A percentile compares a stretch with the other conserved stretches of the same genome.
Conservation (phyloP, 2,329 filamentous ascomycete genomes). For the Microthyrium microscopicum region DNA sequence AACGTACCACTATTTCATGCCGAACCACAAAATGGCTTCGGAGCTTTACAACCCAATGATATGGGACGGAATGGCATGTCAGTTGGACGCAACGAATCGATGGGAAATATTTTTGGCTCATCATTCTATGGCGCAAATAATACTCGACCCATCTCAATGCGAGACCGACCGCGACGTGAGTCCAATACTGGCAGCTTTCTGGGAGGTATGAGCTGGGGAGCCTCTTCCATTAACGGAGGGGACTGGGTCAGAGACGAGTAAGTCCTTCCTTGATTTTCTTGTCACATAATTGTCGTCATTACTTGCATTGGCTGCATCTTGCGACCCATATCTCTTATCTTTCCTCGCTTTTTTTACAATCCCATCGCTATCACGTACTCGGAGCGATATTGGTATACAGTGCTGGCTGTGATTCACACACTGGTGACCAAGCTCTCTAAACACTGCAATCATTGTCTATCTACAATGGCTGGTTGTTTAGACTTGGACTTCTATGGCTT, state of each 20-base stretch:
- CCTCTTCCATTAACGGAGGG: conserved; percentile 82
- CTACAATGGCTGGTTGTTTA: too few species aligned
- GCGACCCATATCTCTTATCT: too few species aligned
- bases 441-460: too few species aligned
- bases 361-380: too few species aligned
- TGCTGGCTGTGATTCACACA: too few species aligned
- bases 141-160: conserved; percentile 44
- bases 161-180: conserved; percentile 38
- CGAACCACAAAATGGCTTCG: conserved; percentile 28
- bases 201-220: conserved; percentile 91
- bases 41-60: conserved; percentile 17
- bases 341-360: too few species aligned
- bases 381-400: too few species aligned
- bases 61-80: conserved; percentile 16
- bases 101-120: conserved; percentile 29
- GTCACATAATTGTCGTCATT: too few species aligned
- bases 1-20: conserved; percentile 21
- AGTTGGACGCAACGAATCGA: conserved; percentile 36
- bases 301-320: too few species aligned
- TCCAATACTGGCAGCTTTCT: conserved; percentile 44
- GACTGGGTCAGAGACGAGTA: conserved; percentile 98
- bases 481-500: too few species aligned
- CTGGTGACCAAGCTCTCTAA: too few species aligned
- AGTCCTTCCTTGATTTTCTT: conserved; percentile 23
- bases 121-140: conserved; percentile 39